Percentiles rank a stretch among this genome's conserved stretches.
Conservation (phyloP, 2,329 filamentous ascomycete genomes). For the Conoideocrella luteorostrata region DNA sequence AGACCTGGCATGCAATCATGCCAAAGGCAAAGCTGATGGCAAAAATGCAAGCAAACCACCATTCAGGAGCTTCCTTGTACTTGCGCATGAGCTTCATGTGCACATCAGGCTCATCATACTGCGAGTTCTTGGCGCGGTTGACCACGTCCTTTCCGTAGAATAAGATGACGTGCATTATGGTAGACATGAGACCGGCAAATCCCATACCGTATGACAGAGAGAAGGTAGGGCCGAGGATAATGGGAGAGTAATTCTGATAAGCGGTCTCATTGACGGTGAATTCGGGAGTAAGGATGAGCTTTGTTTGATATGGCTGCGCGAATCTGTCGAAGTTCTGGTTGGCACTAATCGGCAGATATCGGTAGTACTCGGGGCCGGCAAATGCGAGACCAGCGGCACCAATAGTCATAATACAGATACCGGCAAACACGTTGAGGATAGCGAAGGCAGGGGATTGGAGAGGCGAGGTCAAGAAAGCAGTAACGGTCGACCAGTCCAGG, state of each 20-base stretch:
- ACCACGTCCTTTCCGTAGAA: slow-evolving; percentile 46
- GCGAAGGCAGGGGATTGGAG: slow-evolving; percentile 55
- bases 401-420: slow-evolving; percentile 43
- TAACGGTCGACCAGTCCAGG: slow-evolving; percentile 59
- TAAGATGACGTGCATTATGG: slow-evolving; percentile 44
- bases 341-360: slow-evolving; percentile 50
- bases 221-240: slow-evolving; percentile 49
- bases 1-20: slow-evolving; percentile 29
- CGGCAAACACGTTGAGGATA: slow-evolving; percentile 50
- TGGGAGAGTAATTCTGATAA: slow-evolving; percentile 52
- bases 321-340: slow-evolving; percentile 55
- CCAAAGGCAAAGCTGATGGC: slow-evolving; percentile 42
- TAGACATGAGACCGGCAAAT: slow-evolving; percentile 49
- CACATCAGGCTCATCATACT: slow-evolving; percentile 40
- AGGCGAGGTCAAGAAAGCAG: slow-evolving; percentile 50
- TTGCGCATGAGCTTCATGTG: slow-evolving; percentile 50
- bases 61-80: slow-evolving; percentile 48
- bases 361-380: slow-evolving; percentile 42
- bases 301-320: slow-evolving; percentile 48
- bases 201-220: slow-evolving; percentile 49
- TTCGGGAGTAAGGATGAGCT: slow-evolving; percentile 45
- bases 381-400: slow-evolving; percentile 48
- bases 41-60: slow-evolving; percentile 49
- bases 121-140: slow-evolving; percentile 22
- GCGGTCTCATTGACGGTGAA: slow-evolving; percentile 47